Percentiles rank a stretch among this genome's conserved stretches.
Conservation (phyloP, 768 basidiomycete species). For the Pseudohyphozyma bogoriensis region DNA sequence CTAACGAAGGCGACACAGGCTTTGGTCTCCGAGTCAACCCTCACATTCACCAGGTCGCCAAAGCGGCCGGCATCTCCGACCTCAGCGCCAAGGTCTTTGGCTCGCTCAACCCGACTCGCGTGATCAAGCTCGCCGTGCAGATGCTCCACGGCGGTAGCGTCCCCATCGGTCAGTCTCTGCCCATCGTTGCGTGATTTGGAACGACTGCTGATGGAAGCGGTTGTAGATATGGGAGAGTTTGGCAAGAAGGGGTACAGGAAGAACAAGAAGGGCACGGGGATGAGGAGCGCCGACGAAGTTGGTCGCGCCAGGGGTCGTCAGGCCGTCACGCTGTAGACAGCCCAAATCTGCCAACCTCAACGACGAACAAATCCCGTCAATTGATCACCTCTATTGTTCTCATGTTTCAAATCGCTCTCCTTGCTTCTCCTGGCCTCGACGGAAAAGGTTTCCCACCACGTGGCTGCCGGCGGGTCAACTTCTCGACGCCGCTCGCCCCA, state of each 20-base stretch:
- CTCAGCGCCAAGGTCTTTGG: conserved; percentile 92
- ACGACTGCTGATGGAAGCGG: too few species aligned
- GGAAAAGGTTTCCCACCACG: not conserved
- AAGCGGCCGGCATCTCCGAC: conserved; percentile 91
- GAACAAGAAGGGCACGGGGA: conserved; percentile 29
- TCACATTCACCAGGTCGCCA: conserved; percentile 69
- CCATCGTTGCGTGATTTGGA: too few species aligned
- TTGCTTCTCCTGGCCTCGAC: not conserved
- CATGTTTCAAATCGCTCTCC: not conserved
- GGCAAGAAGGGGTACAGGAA: conserved; percentile 22
- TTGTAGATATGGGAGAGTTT: conserved; percentile 28
- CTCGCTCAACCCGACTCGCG: conserved; percentile 71
- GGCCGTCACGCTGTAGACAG: conserved; percentile 13
- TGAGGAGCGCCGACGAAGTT: conserved; percentile 23
- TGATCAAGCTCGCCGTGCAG: conserved; percentile 72
- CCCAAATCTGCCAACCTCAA: too few species aligned
- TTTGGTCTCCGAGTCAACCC: conserved; percentile 89
- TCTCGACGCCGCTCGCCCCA: not conserved
- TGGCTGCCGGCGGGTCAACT: not conserved
- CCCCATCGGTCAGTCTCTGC: conserved; percentile 47
- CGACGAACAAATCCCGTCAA: too few species aligned
- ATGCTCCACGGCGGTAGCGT: conserved; percentile 77
- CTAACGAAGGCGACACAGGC: conserved; percentile 50
- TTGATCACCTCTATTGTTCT: too few species aligned
- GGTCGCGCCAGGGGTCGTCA: conserved; percentile 15